Base-by-base conservation (phyloP, 306 rosid species). In the Spatholobus suberectus region DNA sequence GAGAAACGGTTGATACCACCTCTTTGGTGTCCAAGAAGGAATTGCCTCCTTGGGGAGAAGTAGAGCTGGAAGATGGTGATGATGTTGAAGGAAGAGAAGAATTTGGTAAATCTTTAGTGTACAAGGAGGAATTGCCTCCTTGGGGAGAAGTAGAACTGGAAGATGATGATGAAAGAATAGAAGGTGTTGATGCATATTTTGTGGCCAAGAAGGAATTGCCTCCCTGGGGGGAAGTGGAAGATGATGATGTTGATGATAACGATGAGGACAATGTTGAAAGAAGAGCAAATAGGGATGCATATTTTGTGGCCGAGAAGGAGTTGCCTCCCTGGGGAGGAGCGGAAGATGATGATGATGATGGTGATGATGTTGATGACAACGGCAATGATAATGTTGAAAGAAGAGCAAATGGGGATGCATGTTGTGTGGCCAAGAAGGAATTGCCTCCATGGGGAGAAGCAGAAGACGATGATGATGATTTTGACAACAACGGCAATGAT, bases 321-420 rank as follows among this genome's bases (percentile, higher is more conserved):
- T 86, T 75, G 76, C 87, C 91, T 83, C 88, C 95, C 2, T 89
- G 91, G 94, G 91, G 90, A 78, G 92, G 76, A 70, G 73, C 82
- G 6, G 84, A 17, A 58, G 61, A 35, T 86, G 66, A 23, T 27
- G 62, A 29, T 29, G 32, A 29, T 29, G 32, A 3, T 29, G 32
- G 2, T 29, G 3, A 29, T 29, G 32, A 29, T 3, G n/a, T n/a
- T n/a, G 3, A 29, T 29, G 32, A 29, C 32, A 3, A 29, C 32
- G 3, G 3, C 32, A 29, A 69, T 75, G 32, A 40, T 75, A 29
- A 69, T 75, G 32, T 46, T 75, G 77, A 67, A 78, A 70, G 46
- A 66, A 82, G 76, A 49, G 77, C 51, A 18, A 82, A 76, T 21
- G 13, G 76, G 57, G 82, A 38, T 67, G 63, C 68, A 83, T 52